A percentile compares a stretch with the other conserved stretches of the same genome.
These are phyloP conservation scores for Phylloboletellus chloephorus DNA, from an alignment of 1,284 basidiomycete species.

Conservation along the genomic window DNA sequence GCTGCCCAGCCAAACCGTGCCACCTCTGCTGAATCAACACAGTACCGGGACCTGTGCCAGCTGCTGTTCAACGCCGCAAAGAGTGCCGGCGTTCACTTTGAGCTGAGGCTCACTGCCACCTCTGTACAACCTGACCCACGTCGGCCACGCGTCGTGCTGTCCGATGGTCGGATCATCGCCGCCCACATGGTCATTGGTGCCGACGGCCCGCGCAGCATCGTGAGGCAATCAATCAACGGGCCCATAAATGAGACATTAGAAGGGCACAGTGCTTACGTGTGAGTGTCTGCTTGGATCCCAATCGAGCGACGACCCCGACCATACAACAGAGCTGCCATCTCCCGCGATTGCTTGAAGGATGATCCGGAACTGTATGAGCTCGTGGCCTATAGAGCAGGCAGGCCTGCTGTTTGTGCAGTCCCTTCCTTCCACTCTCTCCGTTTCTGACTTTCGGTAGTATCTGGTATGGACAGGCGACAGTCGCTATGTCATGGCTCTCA, in stretches of 20 bases:
- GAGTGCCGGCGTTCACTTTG: conserved; percentile 38
- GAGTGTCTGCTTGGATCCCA: conserved; percentile 4
- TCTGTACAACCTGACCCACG: conserved; percentile 27
- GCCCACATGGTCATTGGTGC: conserved; percentile 41
- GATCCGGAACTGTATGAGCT: conserved; percentile 35
- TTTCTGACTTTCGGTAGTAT: conserved; percentile 16
- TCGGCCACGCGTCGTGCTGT: conserved; percentile 28
- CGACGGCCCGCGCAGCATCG: conserved; percentile 35
- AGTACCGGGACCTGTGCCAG: conserved; percentile 45
- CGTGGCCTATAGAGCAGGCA: conserved; percentile 20
- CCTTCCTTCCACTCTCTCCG: background rate
- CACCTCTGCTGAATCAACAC: conserved; percentile 7
- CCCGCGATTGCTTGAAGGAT: conserved; percentile 34
- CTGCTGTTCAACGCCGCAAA: conserved; percentile 40
- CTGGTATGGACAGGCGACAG: conserved; percentile 24
- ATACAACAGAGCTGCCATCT: conserved; percentile 34
- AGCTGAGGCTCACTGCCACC: conserved; percentile 37
- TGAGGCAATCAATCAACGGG: conserved; percentile 23
- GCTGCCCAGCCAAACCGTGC: conserved; percentile 10
- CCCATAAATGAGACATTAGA: conserved; percentile 20
- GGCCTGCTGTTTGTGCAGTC: conserved; percentile 20
- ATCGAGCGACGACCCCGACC: conserved; percentile 4
- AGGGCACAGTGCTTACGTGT: conserved; percentile 31
- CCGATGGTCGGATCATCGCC: conserved; percentile 33
- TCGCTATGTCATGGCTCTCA: conserved; percentile 23